These are phyloP conservation scores for Daedaleopsis nitida DNA, from an alignment of 768 basidiomycete genomes.

Conservation along the genomic window DNA sequence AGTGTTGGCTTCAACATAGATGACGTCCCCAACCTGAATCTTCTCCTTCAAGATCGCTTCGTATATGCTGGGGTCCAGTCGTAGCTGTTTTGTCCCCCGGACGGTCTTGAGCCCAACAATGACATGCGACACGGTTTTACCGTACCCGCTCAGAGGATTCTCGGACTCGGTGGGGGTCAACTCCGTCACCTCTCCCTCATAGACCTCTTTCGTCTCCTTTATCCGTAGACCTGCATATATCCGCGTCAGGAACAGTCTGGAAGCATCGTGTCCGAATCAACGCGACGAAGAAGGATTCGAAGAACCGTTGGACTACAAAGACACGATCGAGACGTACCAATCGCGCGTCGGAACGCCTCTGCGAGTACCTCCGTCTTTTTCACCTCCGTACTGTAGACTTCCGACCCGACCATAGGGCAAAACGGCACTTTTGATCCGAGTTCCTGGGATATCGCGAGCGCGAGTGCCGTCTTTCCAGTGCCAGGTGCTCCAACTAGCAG, in stretches of 20 bases:
- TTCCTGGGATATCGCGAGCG: constrained; percentile 93
- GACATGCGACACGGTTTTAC: constrained; percentile 98
- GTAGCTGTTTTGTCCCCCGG: constrained; percentile 85
- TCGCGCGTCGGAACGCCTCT: constrained; percentile 92
- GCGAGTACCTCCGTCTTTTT: constrained; percentile 99
- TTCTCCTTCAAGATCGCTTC: constrained; percentile 98
- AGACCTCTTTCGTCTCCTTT: constrained; percentile 99
- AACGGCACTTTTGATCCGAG: constrained; percentile 95
- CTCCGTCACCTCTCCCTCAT: constrained; percentile 98
- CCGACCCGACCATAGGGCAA: constrained; percentile 97
- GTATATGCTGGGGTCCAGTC: constrained; percentile 93
- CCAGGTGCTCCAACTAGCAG: constrained; percentile 94
- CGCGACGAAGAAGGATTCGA: not conserved
- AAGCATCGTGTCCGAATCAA: too few relatives aligned
- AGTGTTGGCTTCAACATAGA: constrained; percentile 91
- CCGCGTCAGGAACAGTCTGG: too few relatives aligned
- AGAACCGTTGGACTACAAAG: too few relatives aligned
- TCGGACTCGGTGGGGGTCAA: constrained; percentile 95
- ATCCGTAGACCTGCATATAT: constrained; percentile 78
- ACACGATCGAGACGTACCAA: constrained; percentile 60
- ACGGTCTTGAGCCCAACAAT: constrained; percentile 93
- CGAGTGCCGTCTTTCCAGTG: constrained; percentile 97
- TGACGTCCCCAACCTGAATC: constrained; percentile 94
- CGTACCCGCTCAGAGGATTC: constrained; percentile 96
- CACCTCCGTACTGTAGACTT: constrained; percentile 96